A percentile compares a stretch with the other conserved stretches of the same genome.
Conservation (phyloP, 2,329 filamentous ascomycete genomes). For the Trichoderma oligosporum region DNA sequence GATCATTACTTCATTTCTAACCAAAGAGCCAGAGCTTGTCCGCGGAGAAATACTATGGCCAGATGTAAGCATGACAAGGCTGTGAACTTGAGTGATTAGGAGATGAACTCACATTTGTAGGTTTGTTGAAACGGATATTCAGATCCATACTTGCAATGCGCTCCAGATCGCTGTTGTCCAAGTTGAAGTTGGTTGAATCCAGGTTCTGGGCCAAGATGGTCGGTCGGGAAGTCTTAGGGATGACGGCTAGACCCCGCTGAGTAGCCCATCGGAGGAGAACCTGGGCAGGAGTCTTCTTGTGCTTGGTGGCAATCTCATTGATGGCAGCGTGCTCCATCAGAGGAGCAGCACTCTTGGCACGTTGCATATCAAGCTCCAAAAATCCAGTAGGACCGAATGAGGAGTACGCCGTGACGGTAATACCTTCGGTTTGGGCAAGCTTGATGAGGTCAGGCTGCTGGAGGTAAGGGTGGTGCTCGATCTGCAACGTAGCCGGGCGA, state of each 20-base stretch:
- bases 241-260: slow-evolving; percentile 75
- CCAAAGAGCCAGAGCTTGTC: slow-evolving; percentile 57
- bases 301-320: slow-evolving; percentile 62
- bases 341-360: slow-evolving; percentile 54
- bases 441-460: slow-evolving; percentile 68
- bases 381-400: slow-evolving; percentile 79
- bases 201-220: slow-evolving; percentile 61
- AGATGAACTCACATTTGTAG: slow-evolving; percentile 56
- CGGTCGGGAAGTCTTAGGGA: slow-evolving; percentile 66
- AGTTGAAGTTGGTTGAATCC: slow-evolving; percentile 61
- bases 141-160: slow-evolving; percentile 62
- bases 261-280: slow-evolving; percentile 84
- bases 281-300: slow-evolving; percentile 72
- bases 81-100: neutral
- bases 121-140: slow-evolving; percentile 73
- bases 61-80: neutral
- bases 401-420: slow-evolving; percentile 77
- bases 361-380: slow-evolving; percentile 68
- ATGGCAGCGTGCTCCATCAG: slow-evolving; percentile 69
- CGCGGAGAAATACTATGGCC: slow-evolving; percentile 49
- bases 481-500: slow-evolving; percentile 73
- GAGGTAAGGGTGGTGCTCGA: slow-evolving; percentile 88
- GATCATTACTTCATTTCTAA: slow-evolving; percentile 34
- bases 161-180: slow-evolving; percentile 62
- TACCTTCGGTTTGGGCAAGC: slow-evolving; percentile 65